Evolutionary conservation across 257 asterid genomes (phyloP), one percentile per base, ranked within the genome.

Genomic region (Primulina tabacum): DNA sequence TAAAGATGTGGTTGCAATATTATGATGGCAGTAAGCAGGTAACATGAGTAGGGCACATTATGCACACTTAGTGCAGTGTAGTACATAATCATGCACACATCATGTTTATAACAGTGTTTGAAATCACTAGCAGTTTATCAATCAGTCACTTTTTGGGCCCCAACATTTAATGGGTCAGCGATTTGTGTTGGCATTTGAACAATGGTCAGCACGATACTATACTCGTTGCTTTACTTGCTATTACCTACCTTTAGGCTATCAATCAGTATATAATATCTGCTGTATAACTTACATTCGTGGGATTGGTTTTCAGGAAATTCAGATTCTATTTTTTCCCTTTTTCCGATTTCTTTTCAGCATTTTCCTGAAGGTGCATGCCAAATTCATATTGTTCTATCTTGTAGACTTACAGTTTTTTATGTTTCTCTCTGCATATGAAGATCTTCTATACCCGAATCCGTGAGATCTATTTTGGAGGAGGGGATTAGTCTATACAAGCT

Each of bases 401-500:
- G 50, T 66, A 68, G 67, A 75, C 82, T 71, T 66, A 38, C 59
- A 62, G 55, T 67, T 37, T 78, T 62, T 75, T 67, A 33, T 70
- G 71, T 80, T 68, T 71, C 61, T 74, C 20, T 77, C 75, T 33
- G 37, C 37, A 62, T 78, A 67, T 81, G 86, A 75, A 93, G 99
- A 81, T 70, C 93, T 58, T 91, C 96, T 70, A 73, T 93, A 71
- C 97, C 95, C 69, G 95, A 86, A 69, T 55, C 77, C 65, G 85
- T 93, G 81, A 82, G 71, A 66, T 85, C 95, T 81, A 76, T 69
- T 75, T 62, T 93, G 76, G 95, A 90, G 84, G 99, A 90, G 80
- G 99, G 97, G 67, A 77, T 93, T 67, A 77, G 73, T 75, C 79
- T 93, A 24, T 90, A 82, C 89, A 78, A 84, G 74, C 95, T 89